Conservation (phyloP, 208 protist genomes). For the Porcisia hertigi region DNA sequence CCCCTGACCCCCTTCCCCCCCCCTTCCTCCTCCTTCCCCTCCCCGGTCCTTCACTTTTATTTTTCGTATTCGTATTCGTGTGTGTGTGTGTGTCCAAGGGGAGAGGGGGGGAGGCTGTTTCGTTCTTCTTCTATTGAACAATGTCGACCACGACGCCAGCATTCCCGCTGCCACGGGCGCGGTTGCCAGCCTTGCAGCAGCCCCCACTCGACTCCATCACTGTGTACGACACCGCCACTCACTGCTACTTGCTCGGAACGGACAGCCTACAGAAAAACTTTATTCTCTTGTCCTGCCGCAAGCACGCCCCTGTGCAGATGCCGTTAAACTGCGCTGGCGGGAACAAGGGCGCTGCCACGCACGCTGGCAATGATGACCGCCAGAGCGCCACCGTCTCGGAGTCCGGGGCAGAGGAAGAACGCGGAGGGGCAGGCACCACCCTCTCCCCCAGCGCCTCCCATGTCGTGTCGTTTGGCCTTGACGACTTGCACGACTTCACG, state of each 20-base stretch:
- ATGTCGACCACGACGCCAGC: neutral
- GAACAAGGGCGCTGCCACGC: constrained; percentile 9
- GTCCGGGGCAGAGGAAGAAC: constrained; percentile 4
- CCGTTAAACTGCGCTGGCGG: neutral
- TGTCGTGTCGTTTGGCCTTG: neutral
- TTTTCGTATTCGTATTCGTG: too few species aligned
- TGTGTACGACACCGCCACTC: constrained; percentile 53
- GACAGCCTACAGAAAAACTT: constrained; percentile 32
- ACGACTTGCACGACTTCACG: constrained; percentile 27
- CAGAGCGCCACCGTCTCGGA: neutral
- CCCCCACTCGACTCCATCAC: constrained; percentile 44
- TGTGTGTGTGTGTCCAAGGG: too few species aligned
- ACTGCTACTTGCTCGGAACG: constrained; percentile 61
- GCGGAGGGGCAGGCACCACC: neutral
- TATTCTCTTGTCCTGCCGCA: constrained; percentile 22
- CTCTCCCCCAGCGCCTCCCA: neutral
- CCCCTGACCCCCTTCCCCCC: too few species aligned
- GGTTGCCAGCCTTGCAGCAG: constrained; percentile 15
- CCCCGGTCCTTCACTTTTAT: too few species aligned
- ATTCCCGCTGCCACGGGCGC: constrained; percentile 17
- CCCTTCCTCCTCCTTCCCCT: too few species aligned
- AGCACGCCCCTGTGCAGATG: constrained; percentile 26
- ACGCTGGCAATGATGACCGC: neutral
- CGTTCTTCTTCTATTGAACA: neutral
- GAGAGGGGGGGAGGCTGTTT: too few species aligned